Conservation (phyloP, 2,329 filamentous ascomycete species). For the Tolypocladium pustulatum region DNA sequence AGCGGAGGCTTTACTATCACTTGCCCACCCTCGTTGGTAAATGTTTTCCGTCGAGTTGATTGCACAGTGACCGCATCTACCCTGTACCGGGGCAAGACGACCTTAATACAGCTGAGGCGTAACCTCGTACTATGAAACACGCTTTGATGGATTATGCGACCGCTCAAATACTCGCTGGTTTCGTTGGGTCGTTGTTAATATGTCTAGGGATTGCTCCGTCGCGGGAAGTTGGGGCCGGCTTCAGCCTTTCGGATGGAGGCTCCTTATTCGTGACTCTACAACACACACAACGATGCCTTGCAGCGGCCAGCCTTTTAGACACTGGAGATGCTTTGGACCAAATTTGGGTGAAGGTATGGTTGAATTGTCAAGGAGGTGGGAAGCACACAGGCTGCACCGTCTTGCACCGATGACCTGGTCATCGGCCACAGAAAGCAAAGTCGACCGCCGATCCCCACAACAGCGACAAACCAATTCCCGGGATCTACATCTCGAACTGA, state of each 20-base stretch:
- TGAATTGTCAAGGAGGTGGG: background rate
- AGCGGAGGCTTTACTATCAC: background rate
- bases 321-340: too few relatives aligned
- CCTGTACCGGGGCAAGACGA: background rate
- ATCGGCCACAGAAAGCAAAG: background rate
- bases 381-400: background rate
- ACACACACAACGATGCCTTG: too few relatives aligned
- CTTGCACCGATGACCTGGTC: background rate
- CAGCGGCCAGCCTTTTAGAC: too few relatives aligned
- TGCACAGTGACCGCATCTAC: background rate
- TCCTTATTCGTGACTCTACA: too few relatives aligned
- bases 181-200: too few relatives aligned
- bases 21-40: background rate
- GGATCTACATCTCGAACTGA: background rate
- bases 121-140: too few relatives aligned
- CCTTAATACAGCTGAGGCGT: too few relatives aligned
- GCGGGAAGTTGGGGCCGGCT: too few relatives aligned
- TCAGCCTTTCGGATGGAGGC: too few relatives aligned
- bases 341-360: too few relatives aligned
- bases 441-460: background rate
- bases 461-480: background rate
- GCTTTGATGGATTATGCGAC: background rate
- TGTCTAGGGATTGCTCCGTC: too few relatives aligned
- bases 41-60: too few relatives aligned
- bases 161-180: background rate